phyloP scores from a whole-genome alignment of 805 yeast genomes.

The Lipomyces yamadae region DNA sequence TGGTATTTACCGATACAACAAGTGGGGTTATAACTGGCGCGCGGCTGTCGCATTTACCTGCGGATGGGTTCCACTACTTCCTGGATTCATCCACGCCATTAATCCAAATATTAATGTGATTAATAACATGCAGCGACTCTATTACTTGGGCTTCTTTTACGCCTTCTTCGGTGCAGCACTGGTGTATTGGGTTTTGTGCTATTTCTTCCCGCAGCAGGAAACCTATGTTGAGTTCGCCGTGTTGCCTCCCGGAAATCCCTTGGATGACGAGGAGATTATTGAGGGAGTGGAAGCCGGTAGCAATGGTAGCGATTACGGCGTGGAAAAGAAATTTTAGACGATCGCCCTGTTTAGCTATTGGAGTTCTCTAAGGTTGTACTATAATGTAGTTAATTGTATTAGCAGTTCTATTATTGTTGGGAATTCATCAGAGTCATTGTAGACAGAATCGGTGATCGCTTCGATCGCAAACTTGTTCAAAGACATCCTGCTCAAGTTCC shows the following conservation, averaged over 20 bases:
- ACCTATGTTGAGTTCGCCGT: conserved; percentile 16
- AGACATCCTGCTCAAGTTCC: too few relatives aligned
- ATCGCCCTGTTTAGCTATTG: not conserved
- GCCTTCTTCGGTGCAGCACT: conserved; percentile 28
- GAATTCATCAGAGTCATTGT: not conserved
- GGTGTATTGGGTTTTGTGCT: conserved; percentile 21
- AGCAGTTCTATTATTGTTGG: too few relatives aligned
- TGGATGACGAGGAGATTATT: conserved; percentile 13
- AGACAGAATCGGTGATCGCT: too few relatives aligned
- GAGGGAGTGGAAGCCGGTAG: conserved; percentile 1
- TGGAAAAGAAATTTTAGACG: not conserved
- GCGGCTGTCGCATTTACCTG: conserved; percentile 21
- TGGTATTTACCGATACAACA: conserved; percentile 27
- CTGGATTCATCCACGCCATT: conserved; percentile 27
- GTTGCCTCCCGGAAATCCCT: conserved; percentile 23
- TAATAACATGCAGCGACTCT: conserved; percentile 32
- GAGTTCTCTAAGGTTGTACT: not conserved
- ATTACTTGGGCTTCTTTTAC: conserved; percentile 37
- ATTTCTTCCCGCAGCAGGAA: conserved; percentile 19
- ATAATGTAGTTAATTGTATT: not conserved
- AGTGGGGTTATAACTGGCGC: conserved; percentile 33
- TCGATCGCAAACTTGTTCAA: too few relatives aligned
- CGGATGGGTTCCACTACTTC: conserved; percentile 31
- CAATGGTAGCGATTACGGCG: not conserved
- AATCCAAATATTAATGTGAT: conserved; percentile 13